Base-by-base conservation (phyloP, 495 filamentous ascomycete species). In the Penicillium crystallinum region DNA sequence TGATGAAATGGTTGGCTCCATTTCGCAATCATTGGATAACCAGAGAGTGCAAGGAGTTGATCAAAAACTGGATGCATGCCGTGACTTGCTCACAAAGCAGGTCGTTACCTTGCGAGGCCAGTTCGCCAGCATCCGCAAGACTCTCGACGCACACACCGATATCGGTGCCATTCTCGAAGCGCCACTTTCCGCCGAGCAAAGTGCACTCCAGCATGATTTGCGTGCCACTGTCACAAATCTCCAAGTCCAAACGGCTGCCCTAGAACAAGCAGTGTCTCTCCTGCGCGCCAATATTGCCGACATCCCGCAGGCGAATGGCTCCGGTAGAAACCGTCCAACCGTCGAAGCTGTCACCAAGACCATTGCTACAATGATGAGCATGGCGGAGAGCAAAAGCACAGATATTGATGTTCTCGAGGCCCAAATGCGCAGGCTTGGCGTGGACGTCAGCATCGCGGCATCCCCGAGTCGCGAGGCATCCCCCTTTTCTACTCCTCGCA, bases 281-380 rank as follows among this genome's bases (percentile, higher is more conserved):
- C 79, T 97, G n/a, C 84, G 86, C 55, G 84, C 91, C 3, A 88
- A 85, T 57, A 75, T 97, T 19, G 84, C 87, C 1, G 70, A 79
- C 36, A 63, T 68, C 19, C 63, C 72, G n/a, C 59, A 63, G 22
- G 37, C 60, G 9, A 66, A 69, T 39, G 75, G 77, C 1, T 65
- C 68, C 9, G 66, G 69, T 6, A 69, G 62, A 17, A 68, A 77
- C 36, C 72, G 76, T n/a, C 95, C 93, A 2, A 97, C 92, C 0
- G 86, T 96, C 1, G 95, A 97, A 56, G 89, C 90, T 7, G 90
- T 97, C 17, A 82, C 88, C 37, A 87, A 86, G 43, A 97, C 95
- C 6, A 95, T 99, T 55, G 74, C 74, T 46, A 96, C 93, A 49
- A 88, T 99, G 82, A 97, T 91, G 46, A 81, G 72, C 53, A 95